Base-by-base conservation (phyloP, 768 basidiomycete species). In the Mycena olivaceomarginata region DNA sequence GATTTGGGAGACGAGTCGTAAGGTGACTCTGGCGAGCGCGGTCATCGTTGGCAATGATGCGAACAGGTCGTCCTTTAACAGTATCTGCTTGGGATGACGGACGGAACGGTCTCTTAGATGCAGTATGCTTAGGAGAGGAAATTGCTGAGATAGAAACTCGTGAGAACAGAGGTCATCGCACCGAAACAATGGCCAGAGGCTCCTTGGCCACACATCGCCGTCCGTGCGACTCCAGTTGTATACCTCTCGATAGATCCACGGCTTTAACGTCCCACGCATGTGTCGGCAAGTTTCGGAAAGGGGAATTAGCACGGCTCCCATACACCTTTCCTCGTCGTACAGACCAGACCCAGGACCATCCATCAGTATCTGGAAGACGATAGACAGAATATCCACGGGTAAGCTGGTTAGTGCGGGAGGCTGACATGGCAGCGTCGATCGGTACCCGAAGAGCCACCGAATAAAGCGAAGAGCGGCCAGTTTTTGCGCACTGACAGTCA, bases 201-300 rank as follows among this genome's bases (percentile, higher is more conserved):
- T 37, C 0, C 18, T 13, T 4, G 69, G 57, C 69, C 69, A 70
- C 57, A 46, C 22, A 5, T 45, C 45, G 51, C 67, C 37, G 51
- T 62, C 57, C 25, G 8, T 18, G 59, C 40, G 69, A 45, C 41
- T 46, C 67, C 67, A 59, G 22, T 69, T 69, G n/a, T 22, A 69
- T 2, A 62, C 59, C 41, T 70, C 69, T 0, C 57, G 69, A 48
- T 18, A 70, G 12, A 70, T 60, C 59, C 69, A 60, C 11, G 67
- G 67, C 40, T 25, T 25, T 25, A 25, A 25, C 25, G 25, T 25
- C 25, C 25, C 25, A 25, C 25, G 25, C 25, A 25, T 25, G 25
- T 25, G 25, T 25, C 25, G 25, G 25, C 25, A 25, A 25, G 25
- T 25, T 25, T 25, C 25, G 25, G 25, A 25, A 25, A 25, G 25